phyloP scores from a whole-genome alignment of 2,329 filamentous ascomycete species.

The Blastomyces emzantsi region DNA sequence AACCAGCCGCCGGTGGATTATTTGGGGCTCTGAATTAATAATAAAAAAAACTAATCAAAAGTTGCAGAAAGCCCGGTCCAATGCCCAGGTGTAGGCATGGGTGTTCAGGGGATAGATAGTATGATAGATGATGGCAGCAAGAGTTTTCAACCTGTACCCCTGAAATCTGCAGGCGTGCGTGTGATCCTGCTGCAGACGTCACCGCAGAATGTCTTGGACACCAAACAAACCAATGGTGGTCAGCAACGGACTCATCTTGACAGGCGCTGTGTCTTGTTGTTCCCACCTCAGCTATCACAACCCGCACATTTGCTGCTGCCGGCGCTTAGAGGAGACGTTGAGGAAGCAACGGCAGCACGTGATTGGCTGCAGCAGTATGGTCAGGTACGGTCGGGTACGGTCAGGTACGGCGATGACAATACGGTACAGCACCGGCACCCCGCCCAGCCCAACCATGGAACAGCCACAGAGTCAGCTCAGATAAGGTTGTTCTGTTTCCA shows the following conservation, averaged over 20 bases:
- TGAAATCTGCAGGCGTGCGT: not conserved
- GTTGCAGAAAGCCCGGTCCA: not conserved
- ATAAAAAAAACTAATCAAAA: not conserved
- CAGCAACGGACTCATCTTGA: not conserved
- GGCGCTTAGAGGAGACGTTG: not conserved
- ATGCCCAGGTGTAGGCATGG: not conserved
- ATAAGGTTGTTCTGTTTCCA: not conserved
- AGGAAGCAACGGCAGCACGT: not conserved
- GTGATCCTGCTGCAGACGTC: not conserved
- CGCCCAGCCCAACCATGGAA: not conserved
- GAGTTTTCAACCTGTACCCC: not conserved
- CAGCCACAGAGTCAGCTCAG: not conserved
- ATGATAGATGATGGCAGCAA: not conserved
- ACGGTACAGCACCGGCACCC: not conserved
- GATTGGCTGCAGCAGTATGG: not conserved
- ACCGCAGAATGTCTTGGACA: not conserved
- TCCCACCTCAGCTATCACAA: not conserved
- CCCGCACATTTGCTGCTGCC: not conserved
- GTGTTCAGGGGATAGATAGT: not conserved
- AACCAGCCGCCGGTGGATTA: not conserved
- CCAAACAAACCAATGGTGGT: not conserved
- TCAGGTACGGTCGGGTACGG: constrained; percentile 2
- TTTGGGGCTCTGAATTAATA: not conserved
- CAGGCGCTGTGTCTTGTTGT: not conserved
- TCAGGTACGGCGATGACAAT: not conserved